Evolutionary conservation across 306 rosid species (phyloP).

Genomic region (Prunus mira): DNA sequence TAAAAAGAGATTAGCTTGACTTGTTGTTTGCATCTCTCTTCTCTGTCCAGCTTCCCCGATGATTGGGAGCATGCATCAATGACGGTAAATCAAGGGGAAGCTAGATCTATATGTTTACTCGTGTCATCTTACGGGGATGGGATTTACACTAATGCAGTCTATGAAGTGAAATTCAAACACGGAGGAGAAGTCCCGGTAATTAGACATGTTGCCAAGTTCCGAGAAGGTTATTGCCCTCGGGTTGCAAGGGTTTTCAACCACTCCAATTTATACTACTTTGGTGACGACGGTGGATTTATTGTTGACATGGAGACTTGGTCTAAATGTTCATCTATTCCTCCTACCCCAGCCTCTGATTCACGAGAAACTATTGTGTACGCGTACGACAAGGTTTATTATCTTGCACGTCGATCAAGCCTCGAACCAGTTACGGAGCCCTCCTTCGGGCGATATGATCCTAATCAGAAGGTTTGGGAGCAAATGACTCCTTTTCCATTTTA

Average conservation of each 20-base stretch:
- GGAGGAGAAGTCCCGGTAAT: not conserved
- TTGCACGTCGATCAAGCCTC: not conserved
- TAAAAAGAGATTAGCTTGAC: too few species aligned
- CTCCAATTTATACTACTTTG: not conserved
- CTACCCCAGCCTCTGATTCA: not conserved
- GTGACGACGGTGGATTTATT: not conserved
- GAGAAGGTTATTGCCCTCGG: not conserved
- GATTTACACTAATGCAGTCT: too few species aligned
- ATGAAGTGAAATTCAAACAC: too few species aligned
- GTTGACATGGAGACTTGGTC: not conserved
- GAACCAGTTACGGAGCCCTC: too few species aligned
- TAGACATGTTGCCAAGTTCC: not conserved
- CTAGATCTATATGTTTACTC: not conserved
- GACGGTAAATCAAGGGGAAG: not conserved
- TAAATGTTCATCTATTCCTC: not conserved
- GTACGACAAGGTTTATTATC: not conserved
- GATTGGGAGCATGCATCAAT: not conserved
- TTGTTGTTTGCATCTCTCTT: too few species aligned
- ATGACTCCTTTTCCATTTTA: not conserved
- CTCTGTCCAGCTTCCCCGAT: not conserved
- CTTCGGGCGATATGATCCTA: not conserved
- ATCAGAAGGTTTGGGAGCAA: not conserved
- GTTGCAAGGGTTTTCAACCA: not conserved
- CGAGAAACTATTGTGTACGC: not conserved
- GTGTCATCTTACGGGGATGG: not conserved